Conservation (phyloP, 208 protist genomes). For the Acanthamoeba castellanii region DNA sequence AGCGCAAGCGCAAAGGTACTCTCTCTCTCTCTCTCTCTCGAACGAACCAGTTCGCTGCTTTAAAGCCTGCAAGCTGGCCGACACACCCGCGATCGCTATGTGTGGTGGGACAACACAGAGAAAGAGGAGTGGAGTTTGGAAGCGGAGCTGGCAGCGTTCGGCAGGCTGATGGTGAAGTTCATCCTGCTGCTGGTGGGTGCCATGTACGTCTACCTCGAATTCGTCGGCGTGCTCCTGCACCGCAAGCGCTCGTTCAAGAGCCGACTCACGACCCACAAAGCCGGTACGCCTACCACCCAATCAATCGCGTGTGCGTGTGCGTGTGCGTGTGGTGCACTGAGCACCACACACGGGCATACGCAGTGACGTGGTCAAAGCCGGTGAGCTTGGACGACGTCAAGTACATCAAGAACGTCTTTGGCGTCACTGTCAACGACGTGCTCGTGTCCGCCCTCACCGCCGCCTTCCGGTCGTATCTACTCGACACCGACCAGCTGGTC, state of each 20-base stretch:
- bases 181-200: neutral
- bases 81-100: neutral
- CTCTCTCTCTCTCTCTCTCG: no score
- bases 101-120: neutral
- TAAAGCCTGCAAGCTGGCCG: no score
- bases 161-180: neutral
- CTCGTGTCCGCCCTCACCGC: slow-evolving; percentile 28
- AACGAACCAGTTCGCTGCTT: no score
- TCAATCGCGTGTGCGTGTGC: no score
- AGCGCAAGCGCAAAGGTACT: neutral
- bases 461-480: slow-evolving; percentile 12
- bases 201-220: neutral
- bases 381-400: slow-evolving; percentile 41
- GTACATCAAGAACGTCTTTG: slow-evolving; percentile 11
- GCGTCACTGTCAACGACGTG: slow-evolving; percentile 29
- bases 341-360: no score
- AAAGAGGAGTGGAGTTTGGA: no score
- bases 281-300: neutral
- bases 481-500: slow-evolving; percentile 17
- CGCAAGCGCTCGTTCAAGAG: neutral
- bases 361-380: neutral
- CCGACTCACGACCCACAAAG: neutral
- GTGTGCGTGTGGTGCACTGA: no score
- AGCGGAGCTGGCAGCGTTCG: neutral
- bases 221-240: neutral